Evolutionary conservation across 129 eudicot species (phyloP).

Genomic region (Dittrichia graveolens): DNA sequence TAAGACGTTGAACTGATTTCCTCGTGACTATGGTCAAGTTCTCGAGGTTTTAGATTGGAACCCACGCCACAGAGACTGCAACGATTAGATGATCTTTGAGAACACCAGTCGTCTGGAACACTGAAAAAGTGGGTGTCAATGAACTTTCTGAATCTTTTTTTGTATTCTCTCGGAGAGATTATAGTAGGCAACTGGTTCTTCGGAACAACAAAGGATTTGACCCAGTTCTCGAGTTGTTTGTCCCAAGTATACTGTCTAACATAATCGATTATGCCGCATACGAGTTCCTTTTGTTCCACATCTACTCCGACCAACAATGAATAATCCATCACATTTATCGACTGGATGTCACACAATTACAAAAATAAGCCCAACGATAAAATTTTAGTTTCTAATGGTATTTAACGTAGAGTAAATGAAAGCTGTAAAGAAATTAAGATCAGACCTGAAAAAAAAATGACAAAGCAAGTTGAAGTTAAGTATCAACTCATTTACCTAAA

Average conservation of each 20-base stretch:
- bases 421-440: no score
- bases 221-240: slow-evolving; percentile 83
- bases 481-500: no score
- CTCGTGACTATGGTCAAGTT: no score
- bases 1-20: slow-evolving; percentile 9
- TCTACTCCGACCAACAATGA: slow-evolving; percentile 90
- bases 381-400: no score
- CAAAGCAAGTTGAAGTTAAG: no score
- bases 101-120: slow-evolving; percentile 81
- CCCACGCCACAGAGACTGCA: slow-evolving; percentile 42
- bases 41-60: slow-evolving; percentile 28
- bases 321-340: slow-evolving; percentile 80
- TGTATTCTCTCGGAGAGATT: slow-evolving; percentile 75
- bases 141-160: slow-evolving; percentile 73
- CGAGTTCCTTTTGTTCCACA: slow-evolving; percentile 54
- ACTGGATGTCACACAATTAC: slow-evolving; percentile 29
- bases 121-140: slow-evolving; percentile 63
- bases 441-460: no score
- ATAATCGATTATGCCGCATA: slow-evolving; percentile 83
- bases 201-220: slow-evolving; percentile 79
- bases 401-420: no score
- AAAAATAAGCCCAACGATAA: background rate
- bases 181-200: slow-evolving; percentile 72
- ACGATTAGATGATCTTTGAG: slow-evolving; percentile 50
- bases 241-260: no score